phyloP scores from a whole-genome alignment of 257 asterid genomes.

The Fraxinus quadrangulata region DNA sequence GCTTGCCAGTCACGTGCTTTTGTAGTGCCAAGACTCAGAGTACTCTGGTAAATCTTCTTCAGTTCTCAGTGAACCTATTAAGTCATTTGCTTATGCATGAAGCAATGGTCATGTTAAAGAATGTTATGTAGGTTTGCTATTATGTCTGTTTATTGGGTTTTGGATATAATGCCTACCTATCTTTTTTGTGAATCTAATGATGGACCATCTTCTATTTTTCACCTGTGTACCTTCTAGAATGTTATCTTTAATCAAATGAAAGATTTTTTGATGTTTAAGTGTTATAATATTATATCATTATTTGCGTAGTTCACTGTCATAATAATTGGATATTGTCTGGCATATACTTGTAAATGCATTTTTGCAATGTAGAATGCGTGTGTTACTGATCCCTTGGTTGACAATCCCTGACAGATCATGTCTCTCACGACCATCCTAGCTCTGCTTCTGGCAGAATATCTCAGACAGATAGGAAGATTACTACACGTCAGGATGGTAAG shows the following conservation, averaged over 20 bases:
- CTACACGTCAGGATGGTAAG: slow-evolving; percentile 59
- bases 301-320: background rate
- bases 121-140: background rate
- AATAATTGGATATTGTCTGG: slow-evolving; percentile 1
- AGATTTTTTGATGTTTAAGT: background rate
- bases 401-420: slow-evolving; percentile 48
- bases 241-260: background rate
- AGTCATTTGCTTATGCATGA: slow-evolving; percentile 6
- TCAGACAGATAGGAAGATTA: slow-evolving; percentile 43
- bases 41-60: slow-evolving; percentile 5
- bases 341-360: background rate
- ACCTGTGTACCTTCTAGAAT: background rate
- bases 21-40: background rate
- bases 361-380: slow-evolving; percentile 5
- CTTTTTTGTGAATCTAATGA: background rate
- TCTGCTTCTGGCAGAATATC: slow-evolving; percentile 66
- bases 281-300: slow-evolving; percentile 8
- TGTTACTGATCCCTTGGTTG: slow-evolving; percentile 28
- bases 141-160: background rate
- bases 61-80: slow-evolving; percentile 15
- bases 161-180: background rate
- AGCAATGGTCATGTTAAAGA: slow-evolving; percentile 11
- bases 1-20: slow-evolving; percentile 14
- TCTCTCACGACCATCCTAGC: slow-evolving; percentile 48
- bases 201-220: background rate